Evolutionary conservation across 2,329 filamentous ascomycete genomes (phyloP).

Genomic region (Aspergillus bombycis): DNA sequence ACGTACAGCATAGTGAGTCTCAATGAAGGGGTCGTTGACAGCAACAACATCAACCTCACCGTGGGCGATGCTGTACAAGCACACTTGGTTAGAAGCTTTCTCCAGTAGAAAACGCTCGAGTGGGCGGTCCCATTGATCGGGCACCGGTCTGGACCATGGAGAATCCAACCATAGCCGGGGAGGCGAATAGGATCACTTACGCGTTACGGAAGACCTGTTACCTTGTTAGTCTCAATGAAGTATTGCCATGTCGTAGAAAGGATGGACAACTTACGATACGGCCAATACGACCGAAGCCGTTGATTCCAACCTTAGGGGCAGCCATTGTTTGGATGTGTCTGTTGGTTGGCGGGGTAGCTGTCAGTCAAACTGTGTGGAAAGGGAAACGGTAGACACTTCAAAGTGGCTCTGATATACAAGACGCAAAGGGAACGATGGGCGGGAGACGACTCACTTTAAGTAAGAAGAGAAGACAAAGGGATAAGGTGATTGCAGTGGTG

Average conservation of each 20-base stretch:
- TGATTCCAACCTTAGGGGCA: slow-evolving; percentile 75
- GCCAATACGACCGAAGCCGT: slow-evolving; percentile 99
- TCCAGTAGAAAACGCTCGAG: not conserved
- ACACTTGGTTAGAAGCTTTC: slow-evolving; percentile 9
- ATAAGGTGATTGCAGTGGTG: slow-evolving; percentile 11
- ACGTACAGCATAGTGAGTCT: slow-evolving; percentile 94
- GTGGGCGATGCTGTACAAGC: slow-evolving; percentile 70
- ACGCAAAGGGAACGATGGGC: not conserved
- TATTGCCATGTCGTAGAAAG: not conserved
- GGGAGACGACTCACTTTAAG: slow-evolving; percentile 19
- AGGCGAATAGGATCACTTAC: slow-evolving; percentile 52
- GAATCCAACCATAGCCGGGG: not conserved
- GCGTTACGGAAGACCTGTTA: slow-evolving; percentile 89
- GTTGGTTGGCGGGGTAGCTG: slow-evolving; percentile 29
- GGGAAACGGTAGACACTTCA: slow-evolving; percentile 6
- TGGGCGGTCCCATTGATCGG: not conserved
- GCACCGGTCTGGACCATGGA: not conserved
- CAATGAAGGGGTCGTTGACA: slow-evolving; percentile 99
- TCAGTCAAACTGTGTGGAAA: slow-evolving; percentile 24
- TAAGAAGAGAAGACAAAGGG: slow-evolving; percentile 8
- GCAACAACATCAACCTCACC: slow-evolving; percentile 88
- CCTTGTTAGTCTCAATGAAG: slow-evolving; percentile 27
- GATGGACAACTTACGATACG: slow-evolving; percentile 67
- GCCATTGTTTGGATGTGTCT: slow-evolving; percentile 38
- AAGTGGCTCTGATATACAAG: not conserved